These are phyloP conservation scores for Chlorella sp. DNA, from an alignment of 139 green algal species.

Conservation along the genomic window DNA sequence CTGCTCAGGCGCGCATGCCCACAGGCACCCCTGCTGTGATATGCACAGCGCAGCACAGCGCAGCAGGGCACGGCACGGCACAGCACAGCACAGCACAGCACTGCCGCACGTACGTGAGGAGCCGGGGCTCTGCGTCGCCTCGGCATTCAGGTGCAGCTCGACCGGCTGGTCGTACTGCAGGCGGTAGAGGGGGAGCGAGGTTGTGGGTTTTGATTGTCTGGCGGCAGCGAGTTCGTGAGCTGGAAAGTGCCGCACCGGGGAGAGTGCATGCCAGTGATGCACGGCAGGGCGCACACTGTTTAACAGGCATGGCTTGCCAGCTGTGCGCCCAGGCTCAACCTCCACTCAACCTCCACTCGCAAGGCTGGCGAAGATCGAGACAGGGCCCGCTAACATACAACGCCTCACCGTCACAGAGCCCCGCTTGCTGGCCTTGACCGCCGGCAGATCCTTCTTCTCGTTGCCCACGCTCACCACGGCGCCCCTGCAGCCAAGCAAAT, in stretches of 20 bases:
- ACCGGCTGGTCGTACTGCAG: constrained; percentile 27
- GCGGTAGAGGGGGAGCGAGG: too few species aligned
- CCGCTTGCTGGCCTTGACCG: constrained; percentile 30
- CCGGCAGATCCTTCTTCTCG: constrained; percentile 7
- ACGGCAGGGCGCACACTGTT: background rate
- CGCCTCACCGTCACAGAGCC: background rate
- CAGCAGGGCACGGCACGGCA: background rate
- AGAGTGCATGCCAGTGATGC: background rate
- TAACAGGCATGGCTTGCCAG: background rate
- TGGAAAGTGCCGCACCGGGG: too few species aligned
- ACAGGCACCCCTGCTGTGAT: background rate
- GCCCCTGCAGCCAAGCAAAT: constrained; percentile 3
- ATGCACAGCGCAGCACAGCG: background rate
- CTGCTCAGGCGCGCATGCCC: background rate
- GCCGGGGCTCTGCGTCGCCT: background rate
- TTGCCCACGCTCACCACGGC: background rate
- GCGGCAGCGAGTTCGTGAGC: too few species aligned
- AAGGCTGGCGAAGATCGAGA: background rate
- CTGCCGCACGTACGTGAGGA: background rate
- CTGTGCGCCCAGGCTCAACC: background rate
- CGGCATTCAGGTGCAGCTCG: constrained; percentile 1
- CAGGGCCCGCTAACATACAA: too few species aligned
- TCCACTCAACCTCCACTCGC: too few species aligned
- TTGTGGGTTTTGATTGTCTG: too few species aligned
- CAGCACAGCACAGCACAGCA: background rate